phyloP scores from a whole-genome alignment of 441 rosid genomes.

The Flueggea neowawraea region DNA sequence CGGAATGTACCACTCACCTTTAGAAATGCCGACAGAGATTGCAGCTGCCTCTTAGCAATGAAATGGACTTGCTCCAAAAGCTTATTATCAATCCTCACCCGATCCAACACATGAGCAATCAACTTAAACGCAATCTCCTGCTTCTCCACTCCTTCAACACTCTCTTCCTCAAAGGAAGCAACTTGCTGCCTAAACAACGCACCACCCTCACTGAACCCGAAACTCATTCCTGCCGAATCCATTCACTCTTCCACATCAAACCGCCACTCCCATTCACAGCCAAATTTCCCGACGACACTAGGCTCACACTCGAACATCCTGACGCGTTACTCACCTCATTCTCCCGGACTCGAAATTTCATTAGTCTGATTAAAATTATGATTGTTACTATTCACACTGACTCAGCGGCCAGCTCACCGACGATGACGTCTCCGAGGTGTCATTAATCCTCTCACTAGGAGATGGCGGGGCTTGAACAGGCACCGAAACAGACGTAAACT shows the following conservation, averaged over 20 bases:
- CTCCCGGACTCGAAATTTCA: constrained; percentile 56
- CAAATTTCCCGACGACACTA: constrained; percentile 37
- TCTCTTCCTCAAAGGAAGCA: constrained; percentile 83
- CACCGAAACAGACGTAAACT: constrained; percentile 26
- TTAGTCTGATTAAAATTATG: constrained; percentile 3
- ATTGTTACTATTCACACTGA: constrained; percentile 24
- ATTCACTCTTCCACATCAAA: constrained; percentile 50
- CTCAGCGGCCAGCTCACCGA: constrained; percentile 68
- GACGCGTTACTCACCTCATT: constrained; percentile 48
- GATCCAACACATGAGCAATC: constrained; percentile 66
- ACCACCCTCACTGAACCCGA: constrained; percentile 51
- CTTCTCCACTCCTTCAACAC: constrained; percentile 83
- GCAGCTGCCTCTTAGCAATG: constrained; percentile 86
- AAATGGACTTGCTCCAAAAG: constrained; percentile 73
- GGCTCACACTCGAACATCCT: constrained; percentile 25
- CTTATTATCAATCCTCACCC: constrained; percentile 61
- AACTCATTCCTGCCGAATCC: constrained; percentile 39
- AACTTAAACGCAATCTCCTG: constrained; percentile 85
- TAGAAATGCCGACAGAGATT: constrained; percentile 77
- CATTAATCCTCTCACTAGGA: constrained; percentile 41
- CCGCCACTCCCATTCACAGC: constrained; percentile 57
- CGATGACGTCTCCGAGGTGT: constrained; percentile 54
- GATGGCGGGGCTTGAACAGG: constrained; percentile 41
- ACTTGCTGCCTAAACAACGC: constrained; percentile 57
- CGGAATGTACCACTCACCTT: constrained; percentile 42